phyloP scores from a whole-genome alignment of 2,329 filamentous ascomycete species.

The Metarhizium sp. region DNA sequence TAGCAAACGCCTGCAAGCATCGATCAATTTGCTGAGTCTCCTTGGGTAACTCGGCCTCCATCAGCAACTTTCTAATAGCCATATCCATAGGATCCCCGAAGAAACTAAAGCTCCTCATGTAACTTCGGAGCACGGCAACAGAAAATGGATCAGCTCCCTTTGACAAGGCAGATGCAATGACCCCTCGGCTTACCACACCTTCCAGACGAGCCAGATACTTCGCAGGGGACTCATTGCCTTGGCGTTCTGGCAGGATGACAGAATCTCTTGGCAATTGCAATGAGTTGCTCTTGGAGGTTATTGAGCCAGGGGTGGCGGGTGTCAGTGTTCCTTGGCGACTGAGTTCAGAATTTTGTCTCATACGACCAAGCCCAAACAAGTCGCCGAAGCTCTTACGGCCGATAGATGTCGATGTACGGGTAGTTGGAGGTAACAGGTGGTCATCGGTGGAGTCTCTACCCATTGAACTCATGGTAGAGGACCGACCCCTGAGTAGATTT shows the following conservation, averaged over 20 bases:
- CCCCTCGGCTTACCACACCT: conserved; percentile 66
- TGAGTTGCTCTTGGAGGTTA: conserved; percentile 72
- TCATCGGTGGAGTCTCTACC: conserved; percentile 64
- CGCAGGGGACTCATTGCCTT: conserved; percentile 82
- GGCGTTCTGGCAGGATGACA: conserved; percentile 62
- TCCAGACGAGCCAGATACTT: conserved; percentile 82
- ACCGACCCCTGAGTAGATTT: conserved; percentile 60
- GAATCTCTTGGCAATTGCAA: conserved; percentile 67
- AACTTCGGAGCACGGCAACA: conserved; percentile 76
- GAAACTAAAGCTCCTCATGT: conserved; percentile 91
- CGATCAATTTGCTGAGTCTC: conserved; percentile 98
- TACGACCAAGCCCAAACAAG: conserved; percentile 66
- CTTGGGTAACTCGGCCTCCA: conserved; percentile 92
- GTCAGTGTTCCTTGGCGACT: conserved; percentile 60
- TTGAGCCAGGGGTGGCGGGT: conserved; percentile 59
- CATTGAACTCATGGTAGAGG: conserved; percentile 82
- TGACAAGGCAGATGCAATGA: conserved; percentile 76
- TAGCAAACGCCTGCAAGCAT: conserved; percentile 86
- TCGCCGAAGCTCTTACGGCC: conserved; percentile 91
- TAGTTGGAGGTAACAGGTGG: conserved; percentile 54
- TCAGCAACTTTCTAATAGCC: conserved; percentile 88
- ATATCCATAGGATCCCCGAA: conserved; percentile 98
- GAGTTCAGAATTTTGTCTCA: conserved; percentile 75
- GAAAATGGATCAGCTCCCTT: conserved; percentile 82
- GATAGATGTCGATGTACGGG: conserved; percentile 79